Evolutionary conservation across 305 asterid genomes (phyloP), one percentile per base, ranked within the genome.

Genomic region (Petunia hybrid): DNA sequence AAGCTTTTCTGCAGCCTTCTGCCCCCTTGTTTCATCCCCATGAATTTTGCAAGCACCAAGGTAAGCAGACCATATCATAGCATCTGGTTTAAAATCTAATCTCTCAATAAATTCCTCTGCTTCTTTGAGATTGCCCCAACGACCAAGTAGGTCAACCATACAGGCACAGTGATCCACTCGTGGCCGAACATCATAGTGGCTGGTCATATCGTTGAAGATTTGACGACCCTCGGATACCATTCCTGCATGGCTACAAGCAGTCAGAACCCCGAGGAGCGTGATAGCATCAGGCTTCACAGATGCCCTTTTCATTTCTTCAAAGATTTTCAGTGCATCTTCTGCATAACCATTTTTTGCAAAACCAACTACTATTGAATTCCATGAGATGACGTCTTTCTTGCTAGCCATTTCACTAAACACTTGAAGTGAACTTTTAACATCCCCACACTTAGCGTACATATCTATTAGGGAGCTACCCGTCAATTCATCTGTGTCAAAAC

Each of bases 381-480:
- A 95, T 5, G 97, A 87, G 79, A 93, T 84, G 38, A 91, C 90
- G 77, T 90, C 97, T 77, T 85, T 88, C 86, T 85, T 92, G 85
- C 80, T 84, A 56, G 4, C 76, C 97, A 93, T 93, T 80, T 92
- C 95, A 22, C 65, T 43, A 55, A 95, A 95, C 51, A 91, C 90
- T 66, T 61, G 88, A 42, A 89, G 79, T 10, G 99, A 93, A 78
- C 95, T 84, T 66, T 84, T 77, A 82, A 93, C 88, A 71, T 95
- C 98, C 80, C 99, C 99, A 84, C 98, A 93, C 87, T 93, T 95
- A 62, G 98, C 97, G 73, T 95, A 95, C 99, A 95, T 95, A 84
- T 95, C 99, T 40, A 95, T 90, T 38, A 95, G 92, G 55, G 91
- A 91, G 76, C 98, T 92, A 77, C 90, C 90, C 8, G 88, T 90